Base-by-base conservation (phyloP, 176 grass and related monocot species). In the Aegilops tauschii region DNA sequence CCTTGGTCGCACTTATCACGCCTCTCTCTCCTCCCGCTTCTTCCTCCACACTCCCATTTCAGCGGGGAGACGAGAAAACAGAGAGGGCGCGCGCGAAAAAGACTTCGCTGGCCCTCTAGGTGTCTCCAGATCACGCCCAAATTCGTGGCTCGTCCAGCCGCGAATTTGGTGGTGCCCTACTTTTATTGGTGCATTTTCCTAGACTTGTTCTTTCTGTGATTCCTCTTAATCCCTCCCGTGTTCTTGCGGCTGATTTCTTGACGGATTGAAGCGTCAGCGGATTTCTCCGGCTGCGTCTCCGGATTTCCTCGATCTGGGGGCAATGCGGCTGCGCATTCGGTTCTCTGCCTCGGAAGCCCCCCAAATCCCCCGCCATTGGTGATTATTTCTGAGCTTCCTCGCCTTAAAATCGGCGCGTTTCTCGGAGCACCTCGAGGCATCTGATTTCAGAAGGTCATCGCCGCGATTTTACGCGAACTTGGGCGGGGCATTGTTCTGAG, bases 121-220 rank as follows among this genome's bases (percentile, higher is more conserved):
- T 74, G 58, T 18, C 25, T 32, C 80, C 65, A 79, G 34, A 62
- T 87, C 80, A 79, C 28, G 42, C 68, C 14, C 85, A 68, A 84
- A 80, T 76, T 61, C 20, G 45, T 80, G 70, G 37, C 34, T 73
- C 58, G 23, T 80, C 32, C 44, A 4, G 27, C 30, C 67, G 68
- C 47, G 21, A 62, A 84, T 87, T 91, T 61, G 42, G 85, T 61
- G 65, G 44, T 25, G 59, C 58, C 39, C 23, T 25, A 25, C 23
- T 45, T 61, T 52, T 79, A 49, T 80, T 56, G 44, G 74, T 67
- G 59, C 74, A 31, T 31, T 42, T 39, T 44, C 10, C 3, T 17
- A 42, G 35, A 28, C 18, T 65, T 67, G 68, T 6, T 59, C 61
- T 79, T 31, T 8, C 29, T 61, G 39, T 30, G 5, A 65, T 58